These are phyloP conservation scores for Musa troglodytarum DNA, from an alignment of 176 grass and related monocot species.

Conservation along the genomic window DNA sequence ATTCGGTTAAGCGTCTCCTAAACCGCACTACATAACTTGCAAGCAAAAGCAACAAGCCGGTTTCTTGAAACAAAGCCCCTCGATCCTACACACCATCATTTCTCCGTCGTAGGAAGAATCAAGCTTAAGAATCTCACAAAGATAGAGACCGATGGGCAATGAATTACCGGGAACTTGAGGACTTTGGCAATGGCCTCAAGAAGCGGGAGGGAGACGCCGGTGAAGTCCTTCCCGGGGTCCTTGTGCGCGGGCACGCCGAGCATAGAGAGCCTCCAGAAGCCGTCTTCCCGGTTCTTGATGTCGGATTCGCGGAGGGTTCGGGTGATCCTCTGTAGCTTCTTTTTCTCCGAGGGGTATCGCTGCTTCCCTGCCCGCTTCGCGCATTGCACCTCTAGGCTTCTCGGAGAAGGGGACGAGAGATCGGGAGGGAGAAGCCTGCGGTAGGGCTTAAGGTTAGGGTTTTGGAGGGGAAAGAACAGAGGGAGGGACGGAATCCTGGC, in stretches of 20 bases:
- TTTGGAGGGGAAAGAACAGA: not conserved
- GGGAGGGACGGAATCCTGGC: not conserved
- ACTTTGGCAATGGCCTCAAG: slow-evolving; percentile 88
- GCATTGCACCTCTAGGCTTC: slow-evolving; percentile 32
- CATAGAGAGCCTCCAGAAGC: slow-evolving; percentile 79
- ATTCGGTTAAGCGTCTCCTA: not conserved
- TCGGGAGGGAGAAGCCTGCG: not conserved
- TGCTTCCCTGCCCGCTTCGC: slow-evolving; percentile 73
- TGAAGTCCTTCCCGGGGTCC: slow-evolving; percentile 85
- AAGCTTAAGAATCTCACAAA: not conserved
- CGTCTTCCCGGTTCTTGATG: slow-evolving; percentile 33
- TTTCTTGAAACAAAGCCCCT: not conserved
- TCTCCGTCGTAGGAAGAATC: too few species aligned
- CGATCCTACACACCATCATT: too few species aligned
- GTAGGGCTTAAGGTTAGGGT: not conserved
- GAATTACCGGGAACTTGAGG: slow-evolving; percentile 71
- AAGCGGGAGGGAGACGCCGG: slow-evolving; percentile 55
- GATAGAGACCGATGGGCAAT: not conserved
- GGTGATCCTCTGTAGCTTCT: slow-evolving; percentile 42
- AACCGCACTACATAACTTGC: not conserved
- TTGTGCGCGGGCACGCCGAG: slow-evolving; percentile 62
- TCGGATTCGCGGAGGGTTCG: slow-evolving; percentile 40
- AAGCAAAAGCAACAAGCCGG: not conserved
- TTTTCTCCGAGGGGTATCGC: slow-evolving; percentile 96
- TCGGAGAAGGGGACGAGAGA: not conserved